A percentile compares a stretch with the other conserved stretches of the same genome.
These are phyloP conservation scores for Claviceps quebecensis DNA, from an alignment of 2,329 filamentous ascomycete genomes.

Conservation along the genomic window DNA sequence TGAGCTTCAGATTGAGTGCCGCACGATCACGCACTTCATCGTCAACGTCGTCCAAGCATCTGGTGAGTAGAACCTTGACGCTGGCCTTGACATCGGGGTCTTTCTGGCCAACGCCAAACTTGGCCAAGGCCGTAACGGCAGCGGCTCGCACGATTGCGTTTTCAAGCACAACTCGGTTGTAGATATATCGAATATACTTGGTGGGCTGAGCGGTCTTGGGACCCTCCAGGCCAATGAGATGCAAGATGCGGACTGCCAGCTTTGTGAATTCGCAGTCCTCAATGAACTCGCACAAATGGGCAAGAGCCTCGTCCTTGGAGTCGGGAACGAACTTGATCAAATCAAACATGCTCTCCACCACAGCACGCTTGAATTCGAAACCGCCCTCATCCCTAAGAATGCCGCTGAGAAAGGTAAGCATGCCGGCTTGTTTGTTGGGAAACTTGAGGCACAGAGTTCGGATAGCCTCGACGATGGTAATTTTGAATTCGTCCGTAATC, in stretches of 20 bases:
- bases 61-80: conserved; percentile 78
- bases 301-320: conserved; percentile 65
- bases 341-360: conserved; percentile 98
- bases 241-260: conserved; percentile 84
- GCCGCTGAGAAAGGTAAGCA: conserved; percentile 95
- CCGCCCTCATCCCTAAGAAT: conserved; percentile 93
- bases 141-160: conserved; percentile 92
- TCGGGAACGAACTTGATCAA: conserved; percentile 98
- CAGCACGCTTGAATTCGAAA: conserved; percentile 94
- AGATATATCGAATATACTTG: conserved; percentile 98
- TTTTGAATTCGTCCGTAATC: conserved; percentile 99
- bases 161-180: conserved; percentile 94
- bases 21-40: conserved; percentile 96
- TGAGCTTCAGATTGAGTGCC: conserved; percentile 79
- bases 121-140: conserved; percentile 87
- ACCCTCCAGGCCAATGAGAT: conserved; percentile 85
- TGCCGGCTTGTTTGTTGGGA: conserved; percentile 92
- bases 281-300: conserved; percentile 96
- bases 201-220: conserved; percentile 92
- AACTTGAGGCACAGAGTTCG: conserved; percentile 95
- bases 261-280: conserved; percentile 99
- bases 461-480: conserved; percentile 98
- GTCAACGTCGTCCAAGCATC: conserved; percentile 92
- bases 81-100: conserved; percentile 94
- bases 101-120: conserved; percentile 94